Percentiles rank a stretch among this genome's conserved stretches.
These are phyloP conservation scores for Neurospora sp. DNA, from an alignment of 2,329 filamentous ascomycete genomes.

Conservation along the genomic window DNA sequence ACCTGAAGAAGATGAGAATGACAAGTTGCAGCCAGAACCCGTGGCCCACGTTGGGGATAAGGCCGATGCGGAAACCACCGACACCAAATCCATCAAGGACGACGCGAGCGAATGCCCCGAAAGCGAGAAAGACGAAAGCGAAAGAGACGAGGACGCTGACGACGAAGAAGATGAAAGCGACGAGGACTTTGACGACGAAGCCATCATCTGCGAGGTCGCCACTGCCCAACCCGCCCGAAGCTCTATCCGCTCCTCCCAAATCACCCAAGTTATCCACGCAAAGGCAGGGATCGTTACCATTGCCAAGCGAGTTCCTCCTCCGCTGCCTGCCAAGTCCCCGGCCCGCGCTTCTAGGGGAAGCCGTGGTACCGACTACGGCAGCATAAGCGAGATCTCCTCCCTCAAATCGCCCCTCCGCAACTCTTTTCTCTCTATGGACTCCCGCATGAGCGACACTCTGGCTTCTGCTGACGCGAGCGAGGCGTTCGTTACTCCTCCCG, in stretches of 20 bases:
- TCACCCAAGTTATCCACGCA: slow-evolving; percentile 57
- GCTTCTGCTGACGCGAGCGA: slow-evolving; percentile 6
- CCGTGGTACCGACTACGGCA: slow-evolving; percentile 18
- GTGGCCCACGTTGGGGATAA: background rate
- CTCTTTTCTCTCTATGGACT: slow-evolving; percentile 30
- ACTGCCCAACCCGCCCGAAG: slow-evolving; percentile 46
- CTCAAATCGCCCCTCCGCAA: slow-evolving; percentile 41
- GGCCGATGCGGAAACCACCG: slow-evolving; percentile 14
- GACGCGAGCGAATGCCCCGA: slow-evolving; percentile 16
- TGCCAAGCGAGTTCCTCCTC: slow-evolving; percentile 66
- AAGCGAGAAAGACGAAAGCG: slow-evolving; percentile 23
- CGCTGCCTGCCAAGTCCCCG: slow-evolving; percentile 68
- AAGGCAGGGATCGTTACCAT: slow-evolving; percentile 79
- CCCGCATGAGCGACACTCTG: slow-evolving; percentile 6
- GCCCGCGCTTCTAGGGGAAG: slow-evolving; percentile 46
- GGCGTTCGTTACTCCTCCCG: slow-evolving; percentile 1
- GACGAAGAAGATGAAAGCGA: slow-evolving; percentile 38
- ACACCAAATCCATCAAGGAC: slow-evolving; percentile 13
- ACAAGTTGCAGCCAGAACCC: background rate
- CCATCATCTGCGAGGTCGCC: slow-evolving; percentile 59
- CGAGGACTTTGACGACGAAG: slow-evolving; percentile 47
- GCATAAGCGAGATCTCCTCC: slow-evolving; percentile 36
- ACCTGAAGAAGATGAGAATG: slow-evolving; percentile 4
- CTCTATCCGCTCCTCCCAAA: slow-evolving; percentile 51
- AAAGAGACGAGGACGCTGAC: slow-evolving; percentile 27